phyloP scores from a whole-genome alignment of 164 flowering plant species.

The Kingdonia uniflora region DNA sequence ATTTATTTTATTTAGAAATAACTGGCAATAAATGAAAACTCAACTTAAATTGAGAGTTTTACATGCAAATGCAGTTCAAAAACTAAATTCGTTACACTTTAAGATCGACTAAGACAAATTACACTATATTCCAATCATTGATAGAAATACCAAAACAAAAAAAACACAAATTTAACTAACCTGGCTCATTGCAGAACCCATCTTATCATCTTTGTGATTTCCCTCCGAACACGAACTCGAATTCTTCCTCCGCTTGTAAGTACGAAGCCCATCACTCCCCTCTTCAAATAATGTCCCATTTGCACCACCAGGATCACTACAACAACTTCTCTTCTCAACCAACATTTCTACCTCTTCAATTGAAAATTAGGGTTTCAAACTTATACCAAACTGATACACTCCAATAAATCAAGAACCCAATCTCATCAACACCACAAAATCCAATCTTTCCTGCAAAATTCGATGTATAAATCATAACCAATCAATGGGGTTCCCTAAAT shows the following conservation, averaged over 20 bases:
- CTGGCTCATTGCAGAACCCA: not conserved
- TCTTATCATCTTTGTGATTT: not conserved
- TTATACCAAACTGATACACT: too few relatives aligned
- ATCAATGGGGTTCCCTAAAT: too few relatives aligned
- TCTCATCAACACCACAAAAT: slow-evolving; percentile 1
- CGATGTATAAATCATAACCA: not conserved
- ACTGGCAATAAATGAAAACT: slow-evolving; percentile 21
- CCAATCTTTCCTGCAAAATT: slow-evolving; percentile 1
- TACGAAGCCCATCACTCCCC: slow-evolving; percentile 5
- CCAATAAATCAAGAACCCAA: not conserved
- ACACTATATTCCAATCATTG: not conserved
- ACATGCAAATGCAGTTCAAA: not conserved
- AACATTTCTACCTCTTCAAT: not conserved
- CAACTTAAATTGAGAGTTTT: slow-evolving; percentile 27
- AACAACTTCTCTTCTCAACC: slow-evolving; percentile 5
- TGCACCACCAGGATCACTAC: not conserved
- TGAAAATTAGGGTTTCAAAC: slow-evolving; percentile 9
- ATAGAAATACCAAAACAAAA: not conserved
- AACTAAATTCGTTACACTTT: too few relatives aligned
- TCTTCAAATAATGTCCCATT: slow-evolving; percentile 6
- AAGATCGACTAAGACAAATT: too few relatives aligned
- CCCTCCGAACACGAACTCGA: not conserved
- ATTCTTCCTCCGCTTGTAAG: slow-evolving; percentile 14
- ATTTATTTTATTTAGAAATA: too few relatives aligned
- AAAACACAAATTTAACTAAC: slow-evolving; percentile 2